These are phyloP conservation scores for Microsporum ferrugineum DNA, from an alignment of 2,329 filamentous ascomycete species.

Conservation along the genomic window DNA sequence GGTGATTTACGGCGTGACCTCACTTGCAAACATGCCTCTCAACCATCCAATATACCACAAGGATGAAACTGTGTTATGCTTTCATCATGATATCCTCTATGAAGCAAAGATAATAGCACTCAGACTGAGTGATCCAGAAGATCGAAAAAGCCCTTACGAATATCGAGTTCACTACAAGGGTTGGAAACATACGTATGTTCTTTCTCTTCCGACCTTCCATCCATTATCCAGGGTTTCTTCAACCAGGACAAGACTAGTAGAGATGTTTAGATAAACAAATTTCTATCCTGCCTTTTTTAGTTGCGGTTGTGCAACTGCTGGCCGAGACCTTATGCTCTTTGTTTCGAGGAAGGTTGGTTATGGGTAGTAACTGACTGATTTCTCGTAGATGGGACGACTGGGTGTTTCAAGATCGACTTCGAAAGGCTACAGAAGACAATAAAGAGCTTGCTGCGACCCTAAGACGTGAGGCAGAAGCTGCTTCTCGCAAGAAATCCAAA, in stretches of 20 bases:
- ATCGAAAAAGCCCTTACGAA: slow-evolving; percentile 63
- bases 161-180: slow-evolving; percentile 98
- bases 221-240: background rate
- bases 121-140: slow-evolving; percentile 48
- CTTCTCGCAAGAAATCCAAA: slow-evolving; percentile 24
- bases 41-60: slow-evolving; percentile 46
- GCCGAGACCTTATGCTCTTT: background rate
- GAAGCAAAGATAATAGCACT: slow-evolving; percentile 91
- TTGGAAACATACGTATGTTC: slow-evolving; percentile 86
- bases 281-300: background rate
- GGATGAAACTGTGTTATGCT: slow-evolving; percentile 91
- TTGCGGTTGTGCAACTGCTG: too few species aligned
- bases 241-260: background rate
- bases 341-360: too few species aligned
- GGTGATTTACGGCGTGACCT: background rate
- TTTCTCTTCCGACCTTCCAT: too few species aligned
- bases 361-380: background rate
- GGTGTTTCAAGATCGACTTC: slow-evolving; percentile 85
- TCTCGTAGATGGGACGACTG: slow-evolving; percentile 80
- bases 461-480: slow-evolving; percentile 32
- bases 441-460: slow-evolving; percentile 61
- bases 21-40: slow-evolving; percentile 30
- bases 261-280: background rate
- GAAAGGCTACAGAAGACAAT: slow-evolving; percentile 91
- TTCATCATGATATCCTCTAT: slow-evolving; percentile 93